Base-by-base conservation (phyloP, 164 flowering plant genomes). In the Pachysandra terminalis region DNA sequence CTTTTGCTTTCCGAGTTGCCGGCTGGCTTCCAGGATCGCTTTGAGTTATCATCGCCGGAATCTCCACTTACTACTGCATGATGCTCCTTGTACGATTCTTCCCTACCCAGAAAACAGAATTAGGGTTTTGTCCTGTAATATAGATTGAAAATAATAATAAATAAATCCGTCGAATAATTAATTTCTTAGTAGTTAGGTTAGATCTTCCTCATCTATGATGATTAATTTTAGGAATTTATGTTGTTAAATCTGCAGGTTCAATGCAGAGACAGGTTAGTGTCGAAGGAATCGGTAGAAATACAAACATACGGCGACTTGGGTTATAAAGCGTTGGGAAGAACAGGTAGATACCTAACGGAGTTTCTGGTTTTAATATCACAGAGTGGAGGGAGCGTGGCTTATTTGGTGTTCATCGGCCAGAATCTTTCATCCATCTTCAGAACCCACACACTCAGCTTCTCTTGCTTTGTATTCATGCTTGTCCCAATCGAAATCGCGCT, bases 41-140 rank as follows among this genome's bases (percentile, higher is more conserved):
- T 19, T 71, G 73, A 19, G 71, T 73, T 25, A 25, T 62, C 53
- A 5, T 76, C 25, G 71, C 73, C 8, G 79, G 60, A 1, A 32
- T 72, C 61, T 65, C 71, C 65, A 76, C 76, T 52, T 73, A 54
- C 61, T 76, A 73, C 54, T 68, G 71, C 71, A 76, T 76, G 79
- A 59, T 56, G 17, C 66, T 76, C 48, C 73, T 76, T 12, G 79
- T 76, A 9, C 2, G 74, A 1, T 40, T 53, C 15, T 35, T 21
- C 16, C 10, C 23, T 17, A 2, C 14, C 51, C 51, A 12, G 9
- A 15, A 45, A 45, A 45, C 17, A 45, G 6, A 45, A 45, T 45
- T 45, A 45, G 51, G 51, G 51, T 45, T 45, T 5, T 45, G 1
- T 45, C 37, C 37, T 32, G 37, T 32, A 32, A 32, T 32, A 32